Percentiles rank a stretch among this genome's conserved stretches.
Conservation (phyloP, 164 flowering plant genomes). For the Stephania cephalantha region DNA sequence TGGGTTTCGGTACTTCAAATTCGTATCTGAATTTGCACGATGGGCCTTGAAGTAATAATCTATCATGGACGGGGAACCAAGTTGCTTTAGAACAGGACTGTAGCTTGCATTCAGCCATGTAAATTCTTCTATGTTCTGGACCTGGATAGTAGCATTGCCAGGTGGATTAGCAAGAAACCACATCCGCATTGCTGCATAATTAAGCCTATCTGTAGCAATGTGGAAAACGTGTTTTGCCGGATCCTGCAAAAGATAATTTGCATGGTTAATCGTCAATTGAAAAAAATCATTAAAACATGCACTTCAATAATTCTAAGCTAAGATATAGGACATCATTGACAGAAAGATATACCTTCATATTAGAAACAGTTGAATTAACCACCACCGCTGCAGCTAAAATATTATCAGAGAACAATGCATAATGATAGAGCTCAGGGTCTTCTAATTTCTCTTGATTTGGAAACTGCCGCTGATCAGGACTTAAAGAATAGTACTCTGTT, state of each 20-base stretch:
- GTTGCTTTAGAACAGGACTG: slow-evolving; percentile 84
- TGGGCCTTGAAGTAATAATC: slow-evolving; percentile 82
- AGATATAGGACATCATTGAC: neutral
- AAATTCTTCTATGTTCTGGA: slow-evolving; percentile 82
- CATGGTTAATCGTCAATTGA: slow-evolving; percentile 5
- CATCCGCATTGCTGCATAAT: slow-evolving; percentile 89
- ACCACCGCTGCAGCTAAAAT: slow-evolving; percentile 85
- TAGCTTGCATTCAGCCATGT: slow-evolving; percentile 90
- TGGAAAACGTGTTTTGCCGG: slow-evolving; percentile 84
- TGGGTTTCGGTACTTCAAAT: slow-evolving; percentile 85
- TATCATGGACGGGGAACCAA: slow-evolving; percentile 69
- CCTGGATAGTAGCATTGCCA: slow-evolving; percentile 65
- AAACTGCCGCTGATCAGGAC: slow-evolving; percentile 53
- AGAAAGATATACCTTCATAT: slow-evolving; percentile 59
- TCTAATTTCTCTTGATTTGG: slow-evolving; percentile 73
- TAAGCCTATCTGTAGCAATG: slow-evolving; percentile 79
- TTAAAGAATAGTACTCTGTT: slow-evolving; percentile 64
- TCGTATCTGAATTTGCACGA: slow-evolving; percentile 66
- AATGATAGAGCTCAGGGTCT: slow-evolving; percentile 66
- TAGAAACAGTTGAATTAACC: slow-evolving; percentile 74
- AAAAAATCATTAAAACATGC: neutral
- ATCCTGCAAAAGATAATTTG: slow-evolving; percentile 42
- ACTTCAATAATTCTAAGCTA: neutral
- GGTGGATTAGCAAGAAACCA: slow-evolving; percentile 88
- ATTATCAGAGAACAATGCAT: slow-evolving; percentile 86